Evolutionary conservation across 2,329 filamentous ascomycete genomes (phyloP), one percentile per base, ranked within the genome.

Genomic region (Aspergillus viridinutans): DNA sequence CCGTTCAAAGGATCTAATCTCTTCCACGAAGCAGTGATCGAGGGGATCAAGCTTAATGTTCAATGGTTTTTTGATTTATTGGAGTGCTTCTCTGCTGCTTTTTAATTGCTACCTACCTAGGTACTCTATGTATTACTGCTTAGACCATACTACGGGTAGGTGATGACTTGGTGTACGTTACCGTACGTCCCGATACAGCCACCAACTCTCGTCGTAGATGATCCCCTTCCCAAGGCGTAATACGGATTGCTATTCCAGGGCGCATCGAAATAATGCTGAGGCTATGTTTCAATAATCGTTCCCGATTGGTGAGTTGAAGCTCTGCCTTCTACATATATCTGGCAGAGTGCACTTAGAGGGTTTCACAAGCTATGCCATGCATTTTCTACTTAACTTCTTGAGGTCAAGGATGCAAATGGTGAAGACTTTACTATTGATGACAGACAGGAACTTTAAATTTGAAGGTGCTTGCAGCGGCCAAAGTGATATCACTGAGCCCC

Each of bases 231-330:
- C 25, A 50, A 52, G 40, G 48, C 49, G 25, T 23, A 52, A 50
- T 38, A 55, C 53, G 23, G n/a, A 38, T 42, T 47, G 21, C 43
- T 26, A 26, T 23, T 47, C 21, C 43, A 23, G 21, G 23, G 26
- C 25, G 38, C 49, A 51, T 50, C 23, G 32, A n/a, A 50, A 52
- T 17, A 50, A 52, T 17, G 7, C 23, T 35, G 32, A 48, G 52
- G 45, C 52, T 49, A 54, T 54, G 52, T 40, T 45, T 47, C 43
- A 45, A 45, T 54, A 45, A 45, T 54, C 10, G 42, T n/a, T 32
- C 32, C 25, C 49, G 47, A 54, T 50, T 50, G 52, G 45, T 14
- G 32, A 49, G 26, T 50, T 23, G 32, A 35, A 54, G 29, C 29
- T 17, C 32, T 40, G 29, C 35, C 21, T 6, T 12, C 17, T 23